These are phyloP conservation scores for Niebla homalea DNA, from an alignment of 495 filamentous ascomycete species.

Conservation along the genomic window DNA sequence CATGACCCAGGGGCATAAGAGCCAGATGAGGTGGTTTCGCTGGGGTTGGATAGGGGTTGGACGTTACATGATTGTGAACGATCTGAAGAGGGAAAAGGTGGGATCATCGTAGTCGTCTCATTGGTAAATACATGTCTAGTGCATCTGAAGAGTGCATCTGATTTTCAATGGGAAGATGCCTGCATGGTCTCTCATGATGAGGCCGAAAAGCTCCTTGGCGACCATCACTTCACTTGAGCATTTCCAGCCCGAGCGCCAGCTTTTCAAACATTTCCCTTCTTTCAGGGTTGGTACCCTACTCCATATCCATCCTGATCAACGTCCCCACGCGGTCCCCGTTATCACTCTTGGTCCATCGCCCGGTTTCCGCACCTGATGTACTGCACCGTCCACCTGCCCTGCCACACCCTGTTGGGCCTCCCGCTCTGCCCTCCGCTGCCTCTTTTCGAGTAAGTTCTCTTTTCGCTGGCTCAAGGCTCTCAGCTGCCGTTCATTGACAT, in stretches of 20 bases:
- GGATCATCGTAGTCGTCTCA: slow-evolving; percentile 4
- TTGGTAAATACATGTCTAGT: too few relatives aligned
- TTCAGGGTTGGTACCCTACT: not conserved
- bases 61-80: slow-evolving; percentile 93
- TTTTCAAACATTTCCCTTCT: too few relatives aligned
- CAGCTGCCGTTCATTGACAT: slow-evolving; percentile 67
- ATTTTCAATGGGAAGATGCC: too few relatives aligned
- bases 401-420: slow-evolving; percentile 27
- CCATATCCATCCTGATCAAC: not conserved
- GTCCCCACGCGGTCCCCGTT: not conserved
- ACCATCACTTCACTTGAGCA: too few relatives aligned
- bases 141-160: too few relatives aligned
- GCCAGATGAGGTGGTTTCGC: slow-evolving; percentile 97
- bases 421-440: slow-evolving; percentile 56
- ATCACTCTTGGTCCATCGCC: not conserved
- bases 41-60: slow-evolving; percentile 90
- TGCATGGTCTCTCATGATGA: too few relatives aligned
- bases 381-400: slow-evolving; percentile 23
- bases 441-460: slow-evolving; percentile 72
- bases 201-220: too few relatives aligned
- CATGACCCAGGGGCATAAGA: slow-evolving; percentile 78
- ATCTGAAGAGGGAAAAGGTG: slow-evolving; percentile 55
- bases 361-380: slow-evolving; percentile 6
- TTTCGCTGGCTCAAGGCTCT: slow-evolving; percentile 62
- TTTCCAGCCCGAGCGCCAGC: too few relatives aligned